Evolutionary conservation across 371 early-diverging fungal genomes (phyloP).

Genomic region (Mortierella sp.): DNA sequence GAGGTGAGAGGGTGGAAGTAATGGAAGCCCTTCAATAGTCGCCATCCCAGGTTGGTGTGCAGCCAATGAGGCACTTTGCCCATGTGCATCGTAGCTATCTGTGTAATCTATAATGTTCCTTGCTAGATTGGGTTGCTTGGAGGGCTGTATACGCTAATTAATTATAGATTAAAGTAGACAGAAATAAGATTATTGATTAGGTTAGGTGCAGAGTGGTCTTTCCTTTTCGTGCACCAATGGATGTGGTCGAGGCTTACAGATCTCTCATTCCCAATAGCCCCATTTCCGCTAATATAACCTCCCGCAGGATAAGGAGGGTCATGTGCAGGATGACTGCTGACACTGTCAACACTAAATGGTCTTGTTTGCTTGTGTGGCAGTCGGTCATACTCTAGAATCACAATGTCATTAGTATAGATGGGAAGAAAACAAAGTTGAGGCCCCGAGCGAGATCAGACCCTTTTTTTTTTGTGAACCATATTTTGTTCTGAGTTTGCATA

Average conservation of each 20-base stretch:
- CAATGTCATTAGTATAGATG: neutral
- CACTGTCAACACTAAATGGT: constrained; percentile 19
- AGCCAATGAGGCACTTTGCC: constrained; percentile 16
- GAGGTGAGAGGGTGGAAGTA: constrained; percentile 25
- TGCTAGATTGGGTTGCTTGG: constrained; percentile 13
- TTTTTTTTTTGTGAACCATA: neutral
- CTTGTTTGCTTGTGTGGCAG: constrained; percentile 28
- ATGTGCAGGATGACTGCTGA: constrained; percentile 22
- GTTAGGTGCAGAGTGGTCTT: too few species aligned
- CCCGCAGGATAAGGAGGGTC: constrained; percentile 25
- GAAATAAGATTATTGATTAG: neutral
- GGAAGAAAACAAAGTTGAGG: constrained; percentile 6
- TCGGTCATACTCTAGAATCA: constrained; percentile 27
- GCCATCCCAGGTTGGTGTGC: constrained; percentile 26
- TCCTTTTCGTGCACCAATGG: neutral
- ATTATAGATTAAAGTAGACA: neutral
- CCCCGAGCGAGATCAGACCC: neutral
- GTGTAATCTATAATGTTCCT: constrained; percentile 31
- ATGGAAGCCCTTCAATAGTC: constrained; percentile 20
- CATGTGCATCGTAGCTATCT: constrained; percentile 23
- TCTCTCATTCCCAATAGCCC: constrained; percentile 13
- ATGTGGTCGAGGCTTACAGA: constrained; percentile 7
- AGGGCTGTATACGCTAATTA: constrained; percentile 35
- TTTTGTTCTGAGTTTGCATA: neutral
- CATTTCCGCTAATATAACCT: constrained; percentile 16